phyloP scores from a whole-genome alignment of 345 rosid species.

The Hevea brasiliensis region DNA sequence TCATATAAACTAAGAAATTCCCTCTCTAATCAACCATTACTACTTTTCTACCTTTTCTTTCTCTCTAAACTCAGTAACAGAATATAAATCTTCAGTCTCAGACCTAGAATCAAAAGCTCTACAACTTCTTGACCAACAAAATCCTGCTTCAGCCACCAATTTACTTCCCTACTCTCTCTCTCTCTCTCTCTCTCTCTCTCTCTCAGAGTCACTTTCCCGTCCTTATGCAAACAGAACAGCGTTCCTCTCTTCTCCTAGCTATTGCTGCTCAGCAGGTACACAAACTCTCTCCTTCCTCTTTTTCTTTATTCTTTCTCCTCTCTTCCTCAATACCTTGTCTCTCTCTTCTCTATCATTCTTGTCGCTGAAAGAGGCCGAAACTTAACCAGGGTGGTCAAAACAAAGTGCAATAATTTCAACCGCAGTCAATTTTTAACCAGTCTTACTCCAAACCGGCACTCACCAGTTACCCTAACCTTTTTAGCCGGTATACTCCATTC shows the following conservation, averaged over 20 bases:
- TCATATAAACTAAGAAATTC: neutral
- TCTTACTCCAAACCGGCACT: slow-evolving; percentile 40
- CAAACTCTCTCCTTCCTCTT: slow-evolving; percentile 20
- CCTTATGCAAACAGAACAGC: slow-evolving; percentile 19
- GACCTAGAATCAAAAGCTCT: neutral
- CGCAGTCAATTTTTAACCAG: slow-evolving; percentile 75
- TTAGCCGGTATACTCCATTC: slow-evolving; percentile 27
- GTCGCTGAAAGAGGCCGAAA: slow-evolving; percentile 21
- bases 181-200: slow-evolving; percentile 20
- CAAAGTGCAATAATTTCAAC: slow-evolving; percentile 63
- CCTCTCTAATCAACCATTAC: slow-evolving; percentile 17
- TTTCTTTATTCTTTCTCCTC: slow-evolving; percentile 18
- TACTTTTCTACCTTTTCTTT: neutral
- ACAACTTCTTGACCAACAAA: slow-evolving; percentile 8
- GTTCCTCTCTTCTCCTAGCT: slow-evolving; percentile 5
- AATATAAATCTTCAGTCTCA: neutral
- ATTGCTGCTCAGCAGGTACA: slow-evolving; percentile 35
- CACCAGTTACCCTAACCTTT: slow-evolving; percentile 39
- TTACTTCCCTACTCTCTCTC: neutral
- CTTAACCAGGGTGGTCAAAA: slow-evolving; percentile 72
- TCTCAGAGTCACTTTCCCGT: neutral
- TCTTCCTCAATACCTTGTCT: slow-evolving; percentile 31
- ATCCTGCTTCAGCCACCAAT: slow-evolving; percentile 26
- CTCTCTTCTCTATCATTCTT: slow-evolving; percentile 30
- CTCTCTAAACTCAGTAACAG: neutral